A percentile compares a stretch with the other conserved stretches of the same genome.
These are phyloP conservation scores for Dichomitus squalens DNA, from an alignment of 1,284 basidiomycete genomes.

Conservation along the genomic window DNA sequence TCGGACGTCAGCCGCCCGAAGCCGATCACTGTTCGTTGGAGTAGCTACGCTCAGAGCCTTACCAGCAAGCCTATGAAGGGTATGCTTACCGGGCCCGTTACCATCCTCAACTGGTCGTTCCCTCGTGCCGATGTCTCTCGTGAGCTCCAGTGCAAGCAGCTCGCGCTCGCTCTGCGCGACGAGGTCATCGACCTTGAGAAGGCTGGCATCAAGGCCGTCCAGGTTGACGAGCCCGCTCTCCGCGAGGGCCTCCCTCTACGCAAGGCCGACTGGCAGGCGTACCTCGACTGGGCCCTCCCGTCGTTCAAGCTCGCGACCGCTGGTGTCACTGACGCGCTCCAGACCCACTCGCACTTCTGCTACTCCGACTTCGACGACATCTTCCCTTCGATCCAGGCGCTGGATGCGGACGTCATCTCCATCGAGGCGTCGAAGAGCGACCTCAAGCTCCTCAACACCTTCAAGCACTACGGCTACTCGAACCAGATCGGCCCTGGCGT, in stretches of 20 bases:
- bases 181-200: constrained; percentile 98
- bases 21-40: constrained; percentile 98
- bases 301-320: constrained; percentile 97
- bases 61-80: constrained; percentile 98
- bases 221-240: constrained; percentile 99
- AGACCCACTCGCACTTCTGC: constrained; percentile 99
- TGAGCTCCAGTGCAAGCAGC: constrained; percentile 98
- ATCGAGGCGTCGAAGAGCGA: constrained; percentile 98
- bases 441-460: constrained; percentile 96
- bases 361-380: constrained; percentile 98
- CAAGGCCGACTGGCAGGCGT: constrained; percentile 91
- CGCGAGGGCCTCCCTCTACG: constrained; percentile 98
- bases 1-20: constrained; percentile 94
- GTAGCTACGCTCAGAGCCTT: constrained; percentile 94
- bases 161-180: constrained; percentile 97
- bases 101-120: constrained; percentile 99
- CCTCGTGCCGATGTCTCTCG: constrained; percentile 97
- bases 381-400: constrained; percentile 96
- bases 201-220: constrained; percentile 96
- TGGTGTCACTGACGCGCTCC: constrained; percentile 89
- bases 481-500: constrained; percentile 99
- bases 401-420: constrained; percentile 99
- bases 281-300: constrained; percentile 96
- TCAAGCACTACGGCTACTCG: constrained; percentile 95
- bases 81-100: constrained; percentile 96